Percentiles rank a stretch among this genome's conserved stretches.
These are phyloP conservation scores for Rhizopogon vesiculosus DNA, from an alignment of 768 basidiomycete genomes.

Conservation along the genomic window DNA sequence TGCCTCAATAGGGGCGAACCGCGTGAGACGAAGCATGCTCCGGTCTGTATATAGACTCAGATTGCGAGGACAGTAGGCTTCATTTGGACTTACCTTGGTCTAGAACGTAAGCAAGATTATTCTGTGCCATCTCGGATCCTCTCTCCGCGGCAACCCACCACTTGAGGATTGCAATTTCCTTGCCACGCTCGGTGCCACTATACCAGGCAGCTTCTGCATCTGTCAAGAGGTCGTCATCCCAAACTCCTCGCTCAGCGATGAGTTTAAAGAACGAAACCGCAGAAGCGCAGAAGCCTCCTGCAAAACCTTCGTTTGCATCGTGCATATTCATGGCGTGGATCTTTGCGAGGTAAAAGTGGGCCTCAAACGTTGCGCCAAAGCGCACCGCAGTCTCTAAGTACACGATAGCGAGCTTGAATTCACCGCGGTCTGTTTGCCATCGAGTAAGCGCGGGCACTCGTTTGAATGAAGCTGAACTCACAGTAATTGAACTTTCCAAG, in stretches of 20 bases:
- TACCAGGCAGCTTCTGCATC: constrained; percentile 80
- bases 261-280: constrained; percentile 93
- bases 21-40: constrained; percentile 61
- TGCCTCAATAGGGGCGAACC: constrained; percentile 64
- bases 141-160: constrained; percentile 96
- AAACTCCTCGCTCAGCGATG: constrained; percentile 86
- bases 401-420: constrained; percentile 57
- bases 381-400: constrained; percentile 85
- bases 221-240: constrained; percentile 74
- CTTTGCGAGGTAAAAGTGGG: constrained; percentile 89
- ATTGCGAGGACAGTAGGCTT: constrained; percentile 22
- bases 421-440: constrained; percentile 53
- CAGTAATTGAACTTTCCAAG: constrained; percentile 77
- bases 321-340: constrained; percentile 62
- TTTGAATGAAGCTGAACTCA: constrained; percentile 22
- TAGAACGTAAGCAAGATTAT: constrained; percentile 87
- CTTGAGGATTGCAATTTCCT: constrained; percentile 80
- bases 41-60: constrained; percentile 42
- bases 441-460: constrained; percentile 3
- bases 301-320: constrained; percentile 36
- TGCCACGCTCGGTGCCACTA: constrained; percentile 63
- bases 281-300: constrained; percentile 77
- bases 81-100: constrained; percentile 68
- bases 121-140: constrained; percentile 90
- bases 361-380: constrained; percentile 88